phyloP scores from a whole-genome alignment of 352 stramenopile genomes.

The Elongisporangium anandrum region DNA sequence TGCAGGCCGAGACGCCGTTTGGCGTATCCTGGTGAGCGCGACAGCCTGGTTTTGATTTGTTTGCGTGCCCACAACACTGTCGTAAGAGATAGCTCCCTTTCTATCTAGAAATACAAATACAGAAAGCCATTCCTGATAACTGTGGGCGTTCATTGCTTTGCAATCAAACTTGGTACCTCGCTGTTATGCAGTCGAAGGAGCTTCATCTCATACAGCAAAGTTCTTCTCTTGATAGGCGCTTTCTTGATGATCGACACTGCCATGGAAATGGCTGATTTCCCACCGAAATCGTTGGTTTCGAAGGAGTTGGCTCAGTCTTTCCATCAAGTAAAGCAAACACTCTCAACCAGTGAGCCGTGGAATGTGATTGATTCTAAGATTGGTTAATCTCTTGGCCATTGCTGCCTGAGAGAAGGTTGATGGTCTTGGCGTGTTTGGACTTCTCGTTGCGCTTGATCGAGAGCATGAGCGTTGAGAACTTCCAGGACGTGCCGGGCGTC shows the following conservation, averaged over 20 bases:
- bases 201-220: no score
- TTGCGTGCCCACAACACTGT: background rate
- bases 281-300: no score
- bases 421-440: conserved; percentile 58
- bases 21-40: conserved; percentile 1
- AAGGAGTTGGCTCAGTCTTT: no score
- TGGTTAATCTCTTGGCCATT: conserved; percentile 8
- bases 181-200: no score
- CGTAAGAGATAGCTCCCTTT: background rate
- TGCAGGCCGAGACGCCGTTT: conserved; percentile 48
- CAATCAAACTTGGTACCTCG: no score
- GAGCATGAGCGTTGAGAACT: conserved; percentile 70
- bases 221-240: no score
- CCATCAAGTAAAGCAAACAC: no score
- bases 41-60: background rate
- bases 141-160: no score
- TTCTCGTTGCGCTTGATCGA: conserved; percentile 48
- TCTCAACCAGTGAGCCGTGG: no score
- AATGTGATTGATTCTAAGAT: background rate
- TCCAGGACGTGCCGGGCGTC: conserved; percentile 65
- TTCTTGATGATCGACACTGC: no score
- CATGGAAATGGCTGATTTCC: no score
- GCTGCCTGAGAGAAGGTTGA: conserved; percentile 36
- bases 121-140: no score
- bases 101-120: background rate